These are phyloP conservation scores for Tetrahymena malaccensis DNA, from an alignment of 73 alveolate genomes.

Conservation along the genomic window DNA sequence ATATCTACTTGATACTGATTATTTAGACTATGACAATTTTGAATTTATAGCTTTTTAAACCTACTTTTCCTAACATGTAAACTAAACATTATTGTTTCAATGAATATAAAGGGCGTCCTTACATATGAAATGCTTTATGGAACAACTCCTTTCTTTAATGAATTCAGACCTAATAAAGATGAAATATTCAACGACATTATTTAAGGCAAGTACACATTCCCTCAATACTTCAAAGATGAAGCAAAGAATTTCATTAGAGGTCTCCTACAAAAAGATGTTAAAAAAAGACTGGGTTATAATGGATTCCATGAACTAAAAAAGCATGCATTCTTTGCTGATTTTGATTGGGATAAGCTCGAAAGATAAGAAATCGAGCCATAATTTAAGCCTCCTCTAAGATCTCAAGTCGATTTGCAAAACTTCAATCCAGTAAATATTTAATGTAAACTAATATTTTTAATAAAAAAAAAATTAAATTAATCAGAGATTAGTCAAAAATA, in stretches of 20 bases:
- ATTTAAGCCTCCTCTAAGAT: constrained; percentile 55
- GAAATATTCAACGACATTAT: not conserved
- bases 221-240: not conserved
- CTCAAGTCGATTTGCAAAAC: not conserved
- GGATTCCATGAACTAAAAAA: constrained; percentile 42
- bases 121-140: not conserved
- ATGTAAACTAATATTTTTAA: not conserved
- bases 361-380: constrained; percentile 67
- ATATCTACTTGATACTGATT: not conserved
- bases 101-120: not conserved
- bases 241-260: not conserved
- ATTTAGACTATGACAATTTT: not conserved
- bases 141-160: not conserved
- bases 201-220: not conserved
- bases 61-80: not conserved
- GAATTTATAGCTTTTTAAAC: not conserved
- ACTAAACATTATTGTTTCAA: not conserved
- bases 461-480: not conserved
- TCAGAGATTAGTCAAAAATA: not conserved
- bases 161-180: not conserved
- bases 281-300: constrained; percentile 17
- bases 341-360: constrained; percentile 63
- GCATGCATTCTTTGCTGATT: constrained; percentile 55
- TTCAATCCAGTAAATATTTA: not conserved
- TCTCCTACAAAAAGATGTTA: not conserved